Conservation (phyloP, 2,329 filamentous ascomycete genomes). For the Remersonia thermophila region DNA sequence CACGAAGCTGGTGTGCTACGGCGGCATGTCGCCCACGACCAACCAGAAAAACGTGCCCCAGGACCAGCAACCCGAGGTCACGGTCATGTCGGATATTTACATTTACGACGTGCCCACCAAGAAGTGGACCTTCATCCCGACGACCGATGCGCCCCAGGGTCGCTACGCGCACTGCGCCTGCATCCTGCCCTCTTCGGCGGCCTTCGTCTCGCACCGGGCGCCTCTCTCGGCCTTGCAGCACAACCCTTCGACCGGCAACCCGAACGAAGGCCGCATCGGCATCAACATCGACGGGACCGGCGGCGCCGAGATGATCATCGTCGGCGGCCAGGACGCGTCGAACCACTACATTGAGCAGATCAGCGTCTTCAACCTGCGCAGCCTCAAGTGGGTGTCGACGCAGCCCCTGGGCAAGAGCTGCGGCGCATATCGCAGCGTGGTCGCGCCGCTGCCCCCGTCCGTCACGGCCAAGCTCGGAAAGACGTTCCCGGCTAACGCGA, state of each 20-base stretch:
- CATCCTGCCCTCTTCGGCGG: conserved; percentile 75
- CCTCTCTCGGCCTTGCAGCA: conserved; percentile 80
- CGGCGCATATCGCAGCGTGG: conserved; percentile 90
- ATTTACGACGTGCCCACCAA: conserved; percentile 78
- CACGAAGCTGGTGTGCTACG: conserved; percentile 94
- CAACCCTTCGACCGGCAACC: conserved; percentile 69
- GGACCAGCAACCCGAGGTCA: conserved; percentile 71
- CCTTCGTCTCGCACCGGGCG: conserved; percentile 73
- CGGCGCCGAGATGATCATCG: conserved; percentile 92
- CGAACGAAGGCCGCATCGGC: conserved; percentile 78
- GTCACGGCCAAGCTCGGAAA: conserved; percentile 56
- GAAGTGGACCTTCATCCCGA: conserved; percentile 74
- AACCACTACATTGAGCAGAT: conserved; percentile 99
- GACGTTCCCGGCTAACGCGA: conserved; percentile 30
- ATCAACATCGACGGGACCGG: conserved; percentile 82
- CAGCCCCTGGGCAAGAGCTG: conserved; percentile 81
- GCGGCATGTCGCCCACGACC: conserved; percentile 81
- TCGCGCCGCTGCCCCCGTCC: conserved; percentile 63
- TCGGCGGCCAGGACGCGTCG: conserved; percentile 90
- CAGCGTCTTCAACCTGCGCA: conserved; percentile 92
- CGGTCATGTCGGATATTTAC: conserved; percentile 96
- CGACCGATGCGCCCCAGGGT: conserved; percentile 75
- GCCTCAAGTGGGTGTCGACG: conserved; percentile 89
- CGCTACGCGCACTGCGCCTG: conserved; percentile 95
- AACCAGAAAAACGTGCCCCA: conserved; percentile 35